These are phyloP conservation scores for Collybia mongolica DNA, from an alignment of 768 basidiomycete genomes.

Conservation along the genomic window DNA sequence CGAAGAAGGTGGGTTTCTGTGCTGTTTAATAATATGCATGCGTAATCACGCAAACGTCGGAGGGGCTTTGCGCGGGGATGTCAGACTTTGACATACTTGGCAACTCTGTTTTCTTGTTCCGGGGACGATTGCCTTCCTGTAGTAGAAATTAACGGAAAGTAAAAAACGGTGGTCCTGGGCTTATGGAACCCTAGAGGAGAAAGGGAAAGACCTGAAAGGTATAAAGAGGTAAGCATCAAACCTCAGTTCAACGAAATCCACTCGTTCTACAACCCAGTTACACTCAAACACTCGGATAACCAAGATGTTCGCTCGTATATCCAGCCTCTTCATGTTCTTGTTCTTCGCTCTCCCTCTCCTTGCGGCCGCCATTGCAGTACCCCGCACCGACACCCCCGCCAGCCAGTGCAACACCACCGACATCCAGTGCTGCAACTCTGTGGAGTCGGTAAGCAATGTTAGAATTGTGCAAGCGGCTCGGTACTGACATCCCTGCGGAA, in stretches of 20 bases:
- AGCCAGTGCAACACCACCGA: conserved; percentile 25
- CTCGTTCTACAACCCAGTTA: conserved; percentile 5
- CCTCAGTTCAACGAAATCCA: conserved; percentile 13
- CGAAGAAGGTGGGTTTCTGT: too few species aligned
- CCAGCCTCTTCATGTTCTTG: conserved; percentile 15
- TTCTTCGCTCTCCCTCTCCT: conserved; percentile 22
- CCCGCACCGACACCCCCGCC: conserved; percentile 6
- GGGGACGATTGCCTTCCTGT: too few species aligned
- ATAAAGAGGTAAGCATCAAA: conserved; percentile 2
- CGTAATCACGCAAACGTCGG: too few species aligned
- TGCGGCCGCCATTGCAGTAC: conserved; percentile 19
- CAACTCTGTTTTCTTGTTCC: too few species aligned
- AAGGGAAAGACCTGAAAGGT: background rate
- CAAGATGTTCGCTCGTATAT: conserved; percentile 27
- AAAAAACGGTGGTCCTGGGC: too few species aligned
- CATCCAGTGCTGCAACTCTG: conserved; percentile 27
- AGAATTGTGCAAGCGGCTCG: background rate
- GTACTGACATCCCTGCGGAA: background rate
- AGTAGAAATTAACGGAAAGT: too few species aligned
- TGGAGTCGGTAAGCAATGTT: conserved; percentile 15
- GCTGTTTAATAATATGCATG: too few species aligned
- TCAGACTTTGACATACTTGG: too few species aligned
- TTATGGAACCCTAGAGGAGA: too few species aligned
- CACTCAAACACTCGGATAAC: background rate
- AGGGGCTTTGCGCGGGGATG: too few species aligned